Evolutionary conservation across 2,329 filamentous ascomycete species (phyloP).

Genomic region (Sclerotinia subarctica): DNA sequence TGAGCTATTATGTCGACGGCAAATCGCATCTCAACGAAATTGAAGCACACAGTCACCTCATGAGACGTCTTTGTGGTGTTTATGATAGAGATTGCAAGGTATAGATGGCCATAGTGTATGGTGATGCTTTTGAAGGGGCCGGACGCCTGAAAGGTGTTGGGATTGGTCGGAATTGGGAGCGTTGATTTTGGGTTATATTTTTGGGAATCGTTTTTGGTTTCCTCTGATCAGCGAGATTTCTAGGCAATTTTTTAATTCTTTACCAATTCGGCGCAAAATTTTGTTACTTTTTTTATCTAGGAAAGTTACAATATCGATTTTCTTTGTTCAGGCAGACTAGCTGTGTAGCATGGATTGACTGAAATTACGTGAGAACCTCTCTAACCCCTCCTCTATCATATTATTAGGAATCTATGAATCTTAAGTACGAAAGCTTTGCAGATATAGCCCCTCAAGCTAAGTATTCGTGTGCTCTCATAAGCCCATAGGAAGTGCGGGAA

Average conservation of each 20-base stretch:
- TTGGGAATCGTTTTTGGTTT: background rate
- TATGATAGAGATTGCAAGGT: background rate
- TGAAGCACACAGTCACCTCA: background rate
- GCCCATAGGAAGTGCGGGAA: background rate
- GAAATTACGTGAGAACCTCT: background rate
- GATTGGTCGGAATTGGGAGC: background rate
- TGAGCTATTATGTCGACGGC: background rate
- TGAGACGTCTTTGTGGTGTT: slow-evolving; percentile 1
- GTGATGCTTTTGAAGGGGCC: no score
- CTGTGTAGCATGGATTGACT: background rate
- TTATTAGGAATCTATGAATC: background rate
- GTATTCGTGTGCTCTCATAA: background rate
- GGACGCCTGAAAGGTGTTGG: background rate
- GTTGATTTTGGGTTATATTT: background rate
- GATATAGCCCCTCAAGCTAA: background rate
- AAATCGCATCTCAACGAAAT: background rate
- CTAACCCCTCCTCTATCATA: background rate
- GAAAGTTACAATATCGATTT: background rate
- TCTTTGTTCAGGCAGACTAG: background rate
- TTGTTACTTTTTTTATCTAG: background rate
- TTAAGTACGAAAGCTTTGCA: background rate
- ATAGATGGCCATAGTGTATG: background rate
- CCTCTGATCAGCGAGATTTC: no score
- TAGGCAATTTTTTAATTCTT: background rate
- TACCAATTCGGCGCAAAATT: background rate